Evolutionary conservation across 2,329 filamentous ascomycete species (phyloP).

Genomic region (Thelonectria blattea): DNA sequence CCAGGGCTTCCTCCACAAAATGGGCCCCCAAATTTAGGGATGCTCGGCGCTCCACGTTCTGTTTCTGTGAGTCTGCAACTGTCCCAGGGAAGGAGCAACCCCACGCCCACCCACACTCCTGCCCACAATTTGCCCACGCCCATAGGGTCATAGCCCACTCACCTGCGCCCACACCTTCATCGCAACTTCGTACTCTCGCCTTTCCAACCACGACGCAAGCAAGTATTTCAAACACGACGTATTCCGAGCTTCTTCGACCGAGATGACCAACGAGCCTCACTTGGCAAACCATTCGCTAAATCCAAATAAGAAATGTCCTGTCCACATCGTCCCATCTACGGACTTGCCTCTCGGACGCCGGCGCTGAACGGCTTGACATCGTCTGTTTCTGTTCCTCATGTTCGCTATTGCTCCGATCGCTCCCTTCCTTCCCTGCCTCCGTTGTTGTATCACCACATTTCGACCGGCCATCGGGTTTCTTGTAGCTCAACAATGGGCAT

Average conservation of each 20-base stretch:
- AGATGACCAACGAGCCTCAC: neutral
- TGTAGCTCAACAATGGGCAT: neutral
- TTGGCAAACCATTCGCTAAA: neutral
- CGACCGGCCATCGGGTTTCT: neutral
- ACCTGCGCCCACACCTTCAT: constrained; percentile 30
- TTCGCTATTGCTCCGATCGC: neutral
- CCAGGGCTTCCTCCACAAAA: neutral
- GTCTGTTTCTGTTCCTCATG: neutral
- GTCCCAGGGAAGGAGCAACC: constrained; percentile 10
- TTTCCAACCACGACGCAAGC: constrained; percentile 13
- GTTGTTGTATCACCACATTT: neutral
- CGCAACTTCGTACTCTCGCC: constrained; percentile 1
- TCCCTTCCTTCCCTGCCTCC: neutral
- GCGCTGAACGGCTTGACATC: constrained; percentile 7
- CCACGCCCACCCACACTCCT: constrained; percentile 16
- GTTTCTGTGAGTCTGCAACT: no score
- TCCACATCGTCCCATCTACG: constrained; percentile 11
- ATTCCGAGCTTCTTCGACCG: neutral
- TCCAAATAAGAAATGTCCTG: neutral
- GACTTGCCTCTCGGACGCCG: constrained; percentile 6
- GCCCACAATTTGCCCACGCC: constrained; percentile 23
- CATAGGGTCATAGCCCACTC: constrained; percentile 34
- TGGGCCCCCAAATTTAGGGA: neutral
- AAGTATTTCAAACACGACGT: neutral
- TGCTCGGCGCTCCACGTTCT: neutral